Evolutionary conservation across 2,329 filamentous ascomycete species (phyloP), one percentile per base, ranked within the genome.

Genomic region (Penicillium sp.): DNA sequence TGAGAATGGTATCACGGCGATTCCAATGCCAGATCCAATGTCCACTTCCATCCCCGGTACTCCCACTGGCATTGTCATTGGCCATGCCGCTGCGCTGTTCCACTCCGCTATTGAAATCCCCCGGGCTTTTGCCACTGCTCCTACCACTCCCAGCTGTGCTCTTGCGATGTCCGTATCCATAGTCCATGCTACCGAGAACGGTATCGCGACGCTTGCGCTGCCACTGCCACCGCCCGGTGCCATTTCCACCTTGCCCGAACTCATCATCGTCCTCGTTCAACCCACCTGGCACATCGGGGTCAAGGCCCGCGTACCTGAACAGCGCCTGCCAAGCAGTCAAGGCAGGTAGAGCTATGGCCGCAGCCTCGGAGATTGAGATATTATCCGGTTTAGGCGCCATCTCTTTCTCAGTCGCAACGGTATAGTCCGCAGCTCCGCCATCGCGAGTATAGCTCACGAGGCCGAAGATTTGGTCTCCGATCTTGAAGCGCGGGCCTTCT

Each of bases 311-410:
- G 55, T 75, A 68, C 13, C 55, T 62, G 55, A 76, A 77, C 27
- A 77, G 61, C 3, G 71, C 73, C 61, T 77, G 73, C 72, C 74
- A 78, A 9, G 72, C 76, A 29, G 72, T 76, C 49, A 78, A 65
- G 6, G 66, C 70, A 2, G 72, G 69, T 5, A 75, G 57, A 0
- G 75, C 74, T 10, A 78, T 64, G 4, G 74, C 69, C 6, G 71
- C 69, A 2, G 72, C 72, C 47, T 72, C 68, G 4, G 63, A 63
- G 0, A 67, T 63, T 16, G 63, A 65, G 27, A 76, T 63, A 54
- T 74, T 76, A n/a, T 50, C 55, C 11, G 74, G 74, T 48, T 74
- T 75, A 31, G 66, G 61, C 11, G 73, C 67, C 22, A 78, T 55
- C 56, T 78, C 75, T 8, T 64, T 54, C 55, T 77, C 74, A 2